Base-by-base conservation (phyloP, 495 filamentous ascomycete species). In the Xylaria longipes region DNA sequence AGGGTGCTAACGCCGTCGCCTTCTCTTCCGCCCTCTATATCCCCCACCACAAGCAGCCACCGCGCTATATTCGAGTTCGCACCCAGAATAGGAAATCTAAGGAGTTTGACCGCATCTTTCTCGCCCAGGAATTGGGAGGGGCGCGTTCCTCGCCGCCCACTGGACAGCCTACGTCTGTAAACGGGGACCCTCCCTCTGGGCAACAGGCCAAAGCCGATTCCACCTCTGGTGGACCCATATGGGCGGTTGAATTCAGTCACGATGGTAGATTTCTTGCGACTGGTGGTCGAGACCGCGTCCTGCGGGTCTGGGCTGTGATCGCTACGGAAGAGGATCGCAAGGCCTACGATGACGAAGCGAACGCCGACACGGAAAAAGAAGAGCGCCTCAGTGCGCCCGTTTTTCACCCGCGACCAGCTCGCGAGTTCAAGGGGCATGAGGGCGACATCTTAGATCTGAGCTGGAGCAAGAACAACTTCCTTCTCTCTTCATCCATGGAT, bases 391-490 rank as follows among this genome's bases (percentile, higher is more conserved):
- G 91, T 76, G 96, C 96, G 45, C 96, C 94, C 7, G 94, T 98
- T n/a, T 98, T 99, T 80, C 88, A 89, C 75, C 84, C 87, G 22
- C 91, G 91, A 76, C 93, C 94, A 1, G 76, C 92, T 6, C 88
- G 90, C 64, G 91, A 96, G 76, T 97, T 96, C 76, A 83, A 89
- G 67, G 95, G 94, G 0, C 96, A 99, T 77, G 93, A 89, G 0
- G 91, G 91, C 8, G 94, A 95, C 77, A 89, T 99, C 6, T 82
- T 99, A 73, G 95, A 97, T 76, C 76, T 99, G 45, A 97, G 93
- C 80, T 99, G 96, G 95, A 97, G 94, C 83, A 99, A 99, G 87
- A 99, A 99, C 77, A 97, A 97, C 74, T 99, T 99, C 74, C 84
- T 99, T 64, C 87, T 99, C 37, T 97, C 95, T 35, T 97, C 95